A percentile compares a stretch with the other conserved stretches of the same genome.
Evolutionary conservation across 2,329 filamentous ascomycete species (phyloP).

Genomic region (Fusarium sp.): DNA sequence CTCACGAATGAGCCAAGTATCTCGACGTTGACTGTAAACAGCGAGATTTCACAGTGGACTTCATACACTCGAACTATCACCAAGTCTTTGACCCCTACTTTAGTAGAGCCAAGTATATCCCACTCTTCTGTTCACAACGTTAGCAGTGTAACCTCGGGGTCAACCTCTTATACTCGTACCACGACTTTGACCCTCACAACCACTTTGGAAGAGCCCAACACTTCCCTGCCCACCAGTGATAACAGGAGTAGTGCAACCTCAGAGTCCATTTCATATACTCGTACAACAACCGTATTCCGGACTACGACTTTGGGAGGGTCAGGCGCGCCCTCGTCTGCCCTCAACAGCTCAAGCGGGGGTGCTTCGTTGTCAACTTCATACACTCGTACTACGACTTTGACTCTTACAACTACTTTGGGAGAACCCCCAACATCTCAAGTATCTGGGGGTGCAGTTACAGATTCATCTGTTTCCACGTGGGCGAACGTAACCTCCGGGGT

Average conservation of each 20-base stretch:
- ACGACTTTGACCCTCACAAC: slow-evolving; percentile 11
- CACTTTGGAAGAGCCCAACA: slow-evolving; percentile 6
- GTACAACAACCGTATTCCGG: slow-evolving; percentile 11
- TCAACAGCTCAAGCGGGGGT: neutral
- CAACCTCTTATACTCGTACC: slow-evolving; percentile 14
- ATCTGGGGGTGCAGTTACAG: slow-evolving; percentile 21
- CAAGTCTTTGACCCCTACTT: slow-evolving; percentile 1
- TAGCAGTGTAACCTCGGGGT: slow-evolving; percentile 4
- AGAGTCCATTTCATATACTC: neutral
- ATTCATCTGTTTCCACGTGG: slow-evolving; percentile 20
- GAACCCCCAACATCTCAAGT: slow-evolving; percentile 22
- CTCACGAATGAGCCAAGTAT: slow-evolving; percentile 8
- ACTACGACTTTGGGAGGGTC: neutral
- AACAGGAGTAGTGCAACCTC: slow-evolving; percentile 26
- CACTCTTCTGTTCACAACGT: slow-evolving; percentile 18
- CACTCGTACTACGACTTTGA: slow-evolving; percentile 5
- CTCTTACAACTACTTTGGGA: neutral
- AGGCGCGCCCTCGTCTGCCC: neutral
- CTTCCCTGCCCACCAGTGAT: slow-evolving; percentile 2
- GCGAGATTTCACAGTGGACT: slow-evolving; percentile 4
- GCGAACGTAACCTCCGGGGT: slow-evolving; percentile 23
- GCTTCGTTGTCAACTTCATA: neutral
- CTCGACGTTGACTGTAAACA: slow-evolving; percentile 23
- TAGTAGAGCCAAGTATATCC: slow-evolving; percentile 14
- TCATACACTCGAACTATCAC: slow-evolving; percentile 9